Evolutionary conservation across 2,329 filamentous ascomycete genomes (phyloP), one percentile per base, ranked within the genome.

Genomic region (Xylaria sp.): DNA sequence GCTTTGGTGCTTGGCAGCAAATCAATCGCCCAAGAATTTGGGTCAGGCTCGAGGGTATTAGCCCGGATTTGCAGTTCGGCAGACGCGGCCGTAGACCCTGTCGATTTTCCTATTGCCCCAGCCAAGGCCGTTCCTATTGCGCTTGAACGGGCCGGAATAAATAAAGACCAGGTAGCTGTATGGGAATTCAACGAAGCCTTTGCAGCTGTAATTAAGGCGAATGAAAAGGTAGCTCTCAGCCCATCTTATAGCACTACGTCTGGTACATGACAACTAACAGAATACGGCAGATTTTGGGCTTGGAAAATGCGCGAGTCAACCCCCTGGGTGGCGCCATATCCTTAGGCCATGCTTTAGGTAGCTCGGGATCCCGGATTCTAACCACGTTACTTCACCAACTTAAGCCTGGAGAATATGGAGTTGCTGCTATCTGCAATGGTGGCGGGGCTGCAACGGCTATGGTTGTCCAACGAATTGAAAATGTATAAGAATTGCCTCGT

Each of bases 161-260:
- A 87, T 67, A 92, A 93, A 78, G 90, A 96, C 47, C 91, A 98
- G 76, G 92, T 99, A 46, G 89, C 94, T 4, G 81, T 97, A 21
- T 98, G 95, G 94, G 95, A 98, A 76, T 97, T 99, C 78, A 99
- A 99, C 77, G 95, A 99, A 80, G 95, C 95, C 0, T 99, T 99
- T 74, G 94, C 95, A 27, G 92, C 91, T 4, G 93, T 97, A 29
- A 95, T 97, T 77, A 93, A 95, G 75, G 93, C 94, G 41, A 97
- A 98, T 73, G 90, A 92, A 72, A 93, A 96, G 86, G 89, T 89
- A 72, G 64, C 68, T 57, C 29, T 25, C 43, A 31, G 13, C 25
- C 37, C 51, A 15, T 38, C 23, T 41, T 41, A 3, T 37, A 25
- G 25, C 19, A 25, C 31, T 15, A 11, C 11, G 25, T 13, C 37